phyloP scores from a whole-genome alignment of 2,329 filamentous ascomycete species.

The Talaromyces sp. region DNA sequence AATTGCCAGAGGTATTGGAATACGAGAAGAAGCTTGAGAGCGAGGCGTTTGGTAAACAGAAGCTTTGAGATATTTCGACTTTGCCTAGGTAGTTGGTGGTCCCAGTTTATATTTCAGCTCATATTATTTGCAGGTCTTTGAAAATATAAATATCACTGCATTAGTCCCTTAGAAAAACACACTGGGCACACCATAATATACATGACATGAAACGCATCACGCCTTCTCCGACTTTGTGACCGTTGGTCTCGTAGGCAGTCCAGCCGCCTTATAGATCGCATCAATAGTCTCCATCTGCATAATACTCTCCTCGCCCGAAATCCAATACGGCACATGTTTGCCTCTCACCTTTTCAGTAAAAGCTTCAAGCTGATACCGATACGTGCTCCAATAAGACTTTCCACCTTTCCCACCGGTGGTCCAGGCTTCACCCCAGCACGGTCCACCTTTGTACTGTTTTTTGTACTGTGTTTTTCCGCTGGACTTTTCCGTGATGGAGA shows the following conservation, averaged over 20 bases:
- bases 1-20: conserved; percentile 35
- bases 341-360: conserved; percentile 48
- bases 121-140: no score
- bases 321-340: conserved; percentile 32
- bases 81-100: neutral
- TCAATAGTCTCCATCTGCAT: conserved; percentile 39
- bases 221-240: neutral
- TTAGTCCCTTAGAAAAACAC: neutral
- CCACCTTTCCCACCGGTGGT: conserved; percentile 33
- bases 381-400: conserved; percentile 44
- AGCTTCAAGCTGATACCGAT: conserved; percentile 48
- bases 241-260: conserved; percentile 21
- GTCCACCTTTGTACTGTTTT: conserved; percentile 29
- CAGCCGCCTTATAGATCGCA: conserved; percentile 24
- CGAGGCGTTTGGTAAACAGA: neutral
- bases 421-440: conserved; percentile 29
- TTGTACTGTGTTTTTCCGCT: conserved; percentile 26
- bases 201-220: neutral
- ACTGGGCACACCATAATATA: neutral
- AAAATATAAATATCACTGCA: neutral
- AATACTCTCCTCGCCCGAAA: conserved; percentile 44
- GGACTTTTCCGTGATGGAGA: conserved; percentile 29
- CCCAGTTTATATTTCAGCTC: neutral
- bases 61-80: neutral
- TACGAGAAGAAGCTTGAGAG: conserved; percentile 24